Evolutionary conservation across 1,284 basidiomycete genomes (phyloP).

Genomic region (Puccinia polysora): DNA sequence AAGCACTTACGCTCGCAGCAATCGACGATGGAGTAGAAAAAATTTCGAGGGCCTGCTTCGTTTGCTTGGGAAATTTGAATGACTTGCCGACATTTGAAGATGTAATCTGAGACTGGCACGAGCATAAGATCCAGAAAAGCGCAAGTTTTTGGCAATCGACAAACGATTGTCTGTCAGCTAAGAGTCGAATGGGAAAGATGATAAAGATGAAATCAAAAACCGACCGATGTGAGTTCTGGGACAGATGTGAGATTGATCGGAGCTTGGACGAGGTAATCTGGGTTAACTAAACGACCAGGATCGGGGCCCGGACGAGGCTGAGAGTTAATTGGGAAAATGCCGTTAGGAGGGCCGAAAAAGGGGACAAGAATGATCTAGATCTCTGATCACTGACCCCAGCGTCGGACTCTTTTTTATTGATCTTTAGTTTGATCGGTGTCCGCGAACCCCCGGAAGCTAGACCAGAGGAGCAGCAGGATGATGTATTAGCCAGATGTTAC

Average conservation of each 20-base stretch:
- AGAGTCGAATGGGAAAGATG: too few relatives aligned
- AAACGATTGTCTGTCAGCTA: neutral
- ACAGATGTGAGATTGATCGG: slow-evolving; percentile 20
- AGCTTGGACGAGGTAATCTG: slow-evolving; percentile 11
- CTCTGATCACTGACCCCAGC: neutral
- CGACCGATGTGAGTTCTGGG: slow-evolving; percentile 15
- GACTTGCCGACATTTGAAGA: slow-evolving; percentile 3
- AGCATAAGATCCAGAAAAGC: neutral
- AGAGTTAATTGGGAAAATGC: neutral
- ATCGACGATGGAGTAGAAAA: slow-evolving; percentile 35
- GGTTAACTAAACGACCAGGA: slow-evolving; percentile 34
- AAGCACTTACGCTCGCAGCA: slow-evolving; percentile 14
- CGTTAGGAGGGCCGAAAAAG: too few relatives aligned
- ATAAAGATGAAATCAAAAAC: neutral
- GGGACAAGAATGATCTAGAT: neutral
- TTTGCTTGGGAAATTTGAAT: slow-evolving; percentile 19
- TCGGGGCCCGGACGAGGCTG: slow-evolving; percentile 27
- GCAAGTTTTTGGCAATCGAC: neutral
- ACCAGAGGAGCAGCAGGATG: too few relatives aligned
- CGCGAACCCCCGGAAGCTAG: slow-evolving; percentile 7
- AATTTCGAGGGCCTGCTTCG: neutral
- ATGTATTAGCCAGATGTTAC: too few relatives aligned
- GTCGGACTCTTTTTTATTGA: slow-evolving; percentile 34
- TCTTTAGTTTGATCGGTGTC: slow-evolving; percentile 34
- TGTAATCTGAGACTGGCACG: slow-evolving; percentile 7